Percentiles rank a stretch among this genome's conserved stretches.
Evolutionary conservation across 2,329 filamentous ascomycete genomes (phyloP).

Genomic region (Exophiala sp.): DNA sequence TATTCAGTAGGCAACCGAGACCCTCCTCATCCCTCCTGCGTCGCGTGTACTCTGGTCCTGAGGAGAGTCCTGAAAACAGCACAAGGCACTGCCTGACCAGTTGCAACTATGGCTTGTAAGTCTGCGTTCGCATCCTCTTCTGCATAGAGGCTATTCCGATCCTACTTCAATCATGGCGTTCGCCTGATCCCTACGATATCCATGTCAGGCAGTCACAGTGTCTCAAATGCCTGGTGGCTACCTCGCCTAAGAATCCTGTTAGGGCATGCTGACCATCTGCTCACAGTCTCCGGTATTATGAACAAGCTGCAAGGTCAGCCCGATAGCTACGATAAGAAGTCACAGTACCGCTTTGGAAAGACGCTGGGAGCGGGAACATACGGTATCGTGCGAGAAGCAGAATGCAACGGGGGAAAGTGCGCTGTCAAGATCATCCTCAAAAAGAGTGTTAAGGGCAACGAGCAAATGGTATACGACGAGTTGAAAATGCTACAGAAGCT

Average conservation of each 20-base stretch:
- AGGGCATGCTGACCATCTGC: slow-evolving; percentile 13
- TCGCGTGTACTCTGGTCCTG: neutral
- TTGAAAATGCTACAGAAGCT: slow-evolving; percentile 87
- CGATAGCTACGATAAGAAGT: slow-evolving; percentile 99
- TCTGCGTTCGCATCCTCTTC: neutral
- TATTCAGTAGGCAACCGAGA: too few relatives aligned
- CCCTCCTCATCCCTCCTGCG: neutral
- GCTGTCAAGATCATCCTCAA: slow-evolving; percentile 99
- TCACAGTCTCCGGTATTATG: slow-evolving; percentile 77
- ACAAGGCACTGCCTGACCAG: slow-evolving; percentile 13
- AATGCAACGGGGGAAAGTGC: slow-evolving; percentile 78
- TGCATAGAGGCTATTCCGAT: neutral
- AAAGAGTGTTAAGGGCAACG: slow-evolving; percentile 98
- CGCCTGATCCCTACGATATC: neutral
- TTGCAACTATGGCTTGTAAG: slow-evolving; percentile 25
- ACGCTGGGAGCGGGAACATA: slow-evolving; percentile 96
- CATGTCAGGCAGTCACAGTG: neutral
- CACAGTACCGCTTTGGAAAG: slow-evolving; percentile 84
- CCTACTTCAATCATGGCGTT: neutral
- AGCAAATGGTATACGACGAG: slow-evolving; percentile 98
- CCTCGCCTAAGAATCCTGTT: neutral
- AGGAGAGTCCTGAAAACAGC: neutral
- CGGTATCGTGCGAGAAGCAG: slow-evolving; percentile 94
- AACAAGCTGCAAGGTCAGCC: slow-evolving; percentile 96
- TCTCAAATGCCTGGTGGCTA: neutral